Conservation (phyloP, 2,329 filamentous ascomycete species). For the Keithomyces neogunnii region DNA sequence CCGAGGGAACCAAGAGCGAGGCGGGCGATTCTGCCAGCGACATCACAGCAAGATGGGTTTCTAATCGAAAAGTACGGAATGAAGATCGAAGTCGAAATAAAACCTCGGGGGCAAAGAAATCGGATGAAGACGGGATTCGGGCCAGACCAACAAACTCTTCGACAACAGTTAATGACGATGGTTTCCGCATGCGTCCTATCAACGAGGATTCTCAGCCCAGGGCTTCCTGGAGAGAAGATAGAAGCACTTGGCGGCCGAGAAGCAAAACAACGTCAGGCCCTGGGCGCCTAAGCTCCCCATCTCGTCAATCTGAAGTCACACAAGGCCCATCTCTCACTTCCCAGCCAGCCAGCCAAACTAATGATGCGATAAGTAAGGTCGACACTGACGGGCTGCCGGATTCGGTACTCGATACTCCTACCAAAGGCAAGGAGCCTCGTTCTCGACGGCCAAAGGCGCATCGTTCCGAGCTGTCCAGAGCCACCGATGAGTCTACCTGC, state of each 20-base stretch:
- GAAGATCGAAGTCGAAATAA: conserved; percentile 22
- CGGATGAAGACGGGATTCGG: conserved; percentile 33
- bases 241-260: conserved; percentile 14
- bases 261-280: conserved; percentile 20
- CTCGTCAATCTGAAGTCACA: conserved; percentile 19
- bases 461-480: conserved; percentile 12
- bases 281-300: conserved; percentile 11
- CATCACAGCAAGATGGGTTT: conserved; percentile 14
- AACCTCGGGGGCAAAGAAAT: not conserved
- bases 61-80: conserved; percentile 6
- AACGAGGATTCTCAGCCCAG: conserved; percentile 17
- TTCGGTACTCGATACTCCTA: conserved; percentile 30
- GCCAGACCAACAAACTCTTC: conserved; percentile 24
- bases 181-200: conserved; percentile 20
- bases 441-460: conserved; percentile 19
- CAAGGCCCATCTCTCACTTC: conserved; percentile 16
- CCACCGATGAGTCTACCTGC: conserved; percentile 19
- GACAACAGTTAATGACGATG: conserved; percentile 15
- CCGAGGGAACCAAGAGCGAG: conserved; percentile 18
- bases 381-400: conserved; percentile 28
- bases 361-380: conserved; percentile 15
- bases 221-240: conserved; percentile 11
- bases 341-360: conserved; percentile 5
- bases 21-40: conserved; percentile 18
- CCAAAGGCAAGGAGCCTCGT: conserved; percentile 22